These are phyloP conservation scores for Amanita thiersii DNA, from an alignment of 768 basidiomycete genomes.

Conservation along the genomic window DNA sequence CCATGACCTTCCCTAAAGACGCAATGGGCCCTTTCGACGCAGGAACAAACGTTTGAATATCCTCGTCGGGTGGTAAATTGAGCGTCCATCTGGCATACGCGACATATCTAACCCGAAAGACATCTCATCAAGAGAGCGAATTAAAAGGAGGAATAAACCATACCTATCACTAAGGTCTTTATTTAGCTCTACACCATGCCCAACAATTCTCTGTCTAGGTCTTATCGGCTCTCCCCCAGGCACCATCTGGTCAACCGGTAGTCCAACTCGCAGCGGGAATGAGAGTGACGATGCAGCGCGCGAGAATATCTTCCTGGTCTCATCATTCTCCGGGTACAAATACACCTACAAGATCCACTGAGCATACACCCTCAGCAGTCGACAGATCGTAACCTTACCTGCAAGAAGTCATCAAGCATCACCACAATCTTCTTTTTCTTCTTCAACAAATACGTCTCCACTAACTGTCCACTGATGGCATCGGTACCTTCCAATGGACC, in stretches of 20 bases:
- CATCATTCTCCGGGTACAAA: constrained; percentile 56
- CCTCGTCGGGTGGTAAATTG: constrained; percentile 47
- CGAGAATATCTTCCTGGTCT: constrained; percentile 33
- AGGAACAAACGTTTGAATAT: constrained; percentile 44
- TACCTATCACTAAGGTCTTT: constrained; percentile 27
- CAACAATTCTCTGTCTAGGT: constrained; percentile 38
- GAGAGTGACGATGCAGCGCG: constrained; percentile 37
- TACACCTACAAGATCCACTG: constrained; percentile 33
- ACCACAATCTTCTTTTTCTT: constrained; percentile 42
- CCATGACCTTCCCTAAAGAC: constrained; percentile 76
- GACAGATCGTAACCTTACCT: constrained; percentile 34
- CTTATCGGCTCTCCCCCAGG: constrained; percentile 12
- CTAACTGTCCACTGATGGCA: constrained; percentile 47
- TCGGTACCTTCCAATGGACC: constrained; percentile 50
- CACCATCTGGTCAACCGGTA: no score
- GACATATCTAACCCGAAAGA: constrained; percentile 30
- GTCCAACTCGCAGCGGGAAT: constrained; percentile 47
- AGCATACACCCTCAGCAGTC: not conserved
- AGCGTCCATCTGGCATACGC: constrained; percentile 63
- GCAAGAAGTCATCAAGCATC: constrained; percentile 69
- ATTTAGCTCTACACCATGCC: constrained; percentile 43
- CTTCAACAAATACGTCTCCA: constrained; percentile 52
- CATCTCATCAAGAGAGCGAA: no score
- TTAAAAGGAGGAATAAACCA: not conserved
- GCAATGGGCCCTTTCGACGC: constrained; percentile 49